Percentiles rank a stretch among this genome's conserved stretches.
phyloP scores from a whole-genome alignment of 2,329 filamentous ascomycete genomes.

The Fusarium graminum region DNA sequence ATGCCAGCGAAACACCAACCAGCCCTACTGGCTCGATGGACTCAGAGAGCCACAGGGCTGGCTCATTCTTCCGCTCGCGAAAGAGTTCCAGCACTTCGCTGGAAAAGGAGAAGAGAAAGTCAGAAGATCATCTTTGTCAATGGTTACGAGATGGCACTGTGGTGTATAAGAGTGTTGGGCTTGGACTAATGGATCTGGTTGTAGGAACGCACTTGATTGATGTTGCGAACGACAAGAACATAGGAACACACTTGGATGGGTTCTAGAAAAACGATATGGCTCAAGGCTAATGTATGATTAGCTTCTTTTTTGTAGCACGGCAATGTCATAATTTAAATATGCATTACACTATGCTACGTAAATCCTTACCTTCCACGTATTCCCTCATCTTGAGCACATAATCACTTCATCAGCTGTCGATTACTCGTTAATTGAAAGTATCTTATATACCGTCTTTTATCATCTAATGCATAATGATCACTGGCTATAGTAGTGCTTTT shows the following conservation, averaged over 20 bases:
- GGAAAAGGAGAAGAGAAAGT: slow-evolving; percentile 57
- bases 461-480: too few relatives aligned
- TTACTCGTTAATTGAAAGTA: too few relatives aligned
- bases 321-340: too few relatives aligned
- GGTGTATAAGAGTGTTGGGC: slow-evolving; percentile 76
- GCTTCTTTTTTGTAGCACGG: too few relatives aligned
- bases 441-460: too few relatives aligned
- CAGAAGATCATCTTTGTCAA: slow-evolving; percentile 63
- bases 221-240: slow-evolving; percentile 65
- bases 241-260: slow-evolving; percentile 66
- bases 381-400: too few relatives aligned
- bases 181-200: slow-evolving; percentile 75
- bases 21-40: slow-evolving; percentile 53
- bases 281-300: too few relatives aligned
- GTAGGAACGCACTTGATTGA: slow-evolving; percentile 70
- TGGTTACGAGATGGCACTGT: slow-evolving; percentile 74
- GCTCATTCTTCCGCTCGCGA: slow-evolving; percentile 52
- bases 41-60: slow-evolving; percentile 51
- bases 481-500: too few relatives aligned
- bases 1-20: slow-evolving; percentile 44
- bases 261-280: slow-evolving; percentile 56
- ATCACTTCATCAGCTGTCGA: too few relatives aligned
- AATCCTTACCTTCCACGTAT: too few relatives aligned
- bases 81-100: slow-evolving; percentile 48
- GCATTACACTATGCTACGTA: too few relatives aligned